A percentile compares a stretch with the other conserved stretches of the same genome.
Conservation (phyloP, 2,329 filamentous ascomycete species). For the Aspergillus fijiensis region DNA sequence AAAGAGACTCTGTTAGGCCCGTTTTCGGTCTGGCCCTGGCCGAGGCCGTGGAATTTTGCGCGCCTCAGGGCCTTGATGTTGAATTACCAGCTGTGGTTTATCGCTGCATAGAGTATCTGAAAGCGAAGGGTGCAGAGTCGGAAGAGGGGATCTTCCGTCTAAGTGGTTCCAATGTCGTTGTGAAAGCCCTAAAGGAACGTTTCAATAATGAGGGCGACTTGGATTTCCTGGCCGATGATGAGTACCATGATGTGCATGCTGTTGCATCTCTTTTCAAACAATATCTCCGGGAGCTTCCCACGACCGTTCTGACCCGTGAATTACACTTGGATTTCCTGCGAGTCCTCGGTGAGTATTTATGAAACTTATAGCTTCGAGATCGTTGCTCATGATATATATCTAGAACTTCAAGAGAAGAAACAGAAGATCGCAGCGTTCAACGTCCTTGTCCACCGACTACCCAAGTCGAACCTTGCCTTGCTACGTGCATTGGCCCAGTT, state of each 20-base stretch:
- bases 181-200: constrained; percentile 84
- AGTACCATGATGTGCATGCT: constrained; percentile 93
- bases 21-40: constrained; percentile 83
- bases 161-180: constrained; percentile 93
- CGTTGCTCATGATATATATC: constrained; percentile 1
- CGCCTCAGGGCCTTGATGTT: constrained; percentile 68
- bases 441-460: constrained; percentile 75
- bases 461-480: constrained; percentile 75
- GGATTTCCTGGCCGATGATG: constrained; percentile 72
- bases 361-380: not conserved
- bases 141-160: constrained; percentile 97
- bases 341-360: constrained; percentile 59
- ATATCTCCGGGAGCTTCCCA: constrained; percentile 88
- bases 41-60: constrained; percentile 81
- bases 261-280: constrained; percentile 91
- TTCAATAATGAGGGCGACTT: constrained; percentile 94
- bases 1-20: constrained; percentile 60
- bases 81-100: constrained; percentile 90
- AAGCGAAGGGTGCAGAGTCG: constrained; percentile 72
- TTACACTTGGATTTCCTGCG: constrained; percentile 85
- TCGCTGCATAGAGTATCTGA: constrained; percentile 89
- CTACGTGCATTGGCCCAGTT: constrained; percentile 84
- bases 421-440: constrained; percentile 78
- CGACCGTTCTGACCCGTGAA: constrained; percentile 86
- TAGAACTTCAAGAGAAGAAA: constrained; percentile 68